Conservation (phyloP, 495 filamentous ascomycete species). For the Penicillium bialowiezense region DNA sequence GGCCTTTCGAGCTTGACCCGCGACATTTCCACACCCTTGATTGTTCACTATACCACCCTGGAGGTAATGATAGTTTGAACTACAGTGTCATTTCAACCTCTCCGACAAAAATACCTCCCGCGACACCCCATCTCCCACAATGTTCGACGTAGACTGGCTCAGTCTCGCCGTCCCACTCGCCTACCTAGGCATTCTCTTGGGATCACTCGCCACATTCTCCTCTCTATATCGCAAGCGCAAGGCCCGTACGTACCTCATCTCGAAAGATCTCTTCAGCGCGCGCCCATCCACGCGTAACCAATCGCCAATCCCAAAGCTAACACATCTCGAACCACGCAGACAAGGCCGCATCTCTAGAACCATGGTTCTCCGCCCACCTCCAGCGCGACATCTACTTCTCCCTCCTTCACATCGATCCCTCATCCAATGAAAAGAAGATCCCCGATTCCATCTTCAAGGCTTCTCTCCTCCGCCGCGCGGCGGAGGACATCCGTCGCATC, state of each 20-base stretch:
- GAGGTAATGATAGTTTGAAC: neutral
- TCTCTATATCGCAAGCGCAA: conserved; percentile 91
- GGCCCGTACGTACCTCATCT: conserved; percentile 57
- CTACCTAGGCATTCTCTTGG: conserved; percentile 82
- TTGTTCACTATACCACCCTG: neutral
- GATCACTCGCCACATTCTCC: conserved; percentile 87
- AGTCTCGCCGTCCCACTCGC: conserved; percentile 76
- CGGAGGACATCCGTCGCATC: conserved; percentile 87
- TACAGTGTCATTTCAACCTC: no score
- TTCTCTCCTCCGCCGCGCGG: conserved; percentile 83
- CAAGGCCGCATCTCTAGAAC: conserved; percentile 73
- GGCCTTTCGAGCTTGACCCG: conserved; percentile 21
- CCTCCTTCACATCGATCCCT: conserved; percentile 80
- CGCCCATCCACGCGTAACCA: neutral
- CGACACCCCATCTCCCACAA: conserved; percentile 16
- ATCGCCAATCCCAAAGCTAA: neutral
- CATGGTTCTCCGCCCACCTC: conserved; percentile 89
- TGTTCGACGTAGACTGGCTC: conserved; percentile 68
- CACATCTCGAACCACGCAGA: conserved; percentile 35
- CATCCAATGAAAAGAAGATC: conserved; percentile 65
- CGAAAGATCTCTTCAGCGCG: no score
- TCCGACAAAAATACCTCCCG: conserved; percentile 5
- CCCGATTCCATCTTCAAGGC: conserved; percentile 86
- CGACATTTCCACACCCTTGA: neutral
- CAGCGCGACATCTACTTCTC: conserved; percentile 93